Conservation (phyloP, 441 rosid genomes). For the Cnidoscolus chayamansa region DNA sequence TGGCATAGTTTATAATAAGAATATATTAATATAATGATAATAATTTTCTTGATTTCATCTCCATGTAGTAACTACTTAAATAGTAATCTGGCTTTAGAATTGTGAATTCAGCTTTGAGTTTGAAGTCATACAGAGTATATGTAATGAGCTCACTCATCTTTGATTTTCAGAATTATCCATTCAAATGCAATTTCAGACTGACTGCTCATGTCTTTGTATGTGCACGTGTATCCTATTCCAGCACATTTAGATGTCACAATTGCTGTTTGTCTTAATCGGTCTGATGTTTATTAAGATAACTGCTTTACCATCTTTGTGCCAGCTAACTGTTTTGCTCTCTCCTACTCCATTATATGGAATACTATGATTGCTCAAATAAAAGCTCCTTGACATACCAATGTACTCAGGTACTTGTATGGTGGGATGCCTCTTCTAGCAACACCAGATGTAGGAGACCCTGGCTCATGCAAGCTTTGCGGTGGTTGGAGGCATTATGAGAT, state of each 20-base stretch:
- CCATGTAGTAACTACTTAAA: not conserved
- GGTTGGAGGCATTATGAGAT: slow-evolving; percentile 64
- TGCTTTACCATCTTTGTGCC: not conserved
- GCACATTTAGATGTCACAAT: not conserved
- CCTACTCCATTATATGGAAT: not conserved
- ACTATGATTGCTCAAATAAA: not conserved
- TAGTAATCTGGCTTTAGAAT: not conserved
- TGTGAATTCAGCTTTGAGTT: not conserved
- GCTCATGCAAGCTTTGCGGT: slow-evolving; percentile 53
- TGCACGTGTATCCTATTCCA: no score
- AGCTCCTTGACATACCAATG: not conserved
- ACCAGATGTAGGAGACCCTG: slow-evolving; percentile 39
- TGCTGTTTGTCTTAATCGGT: not conserved
- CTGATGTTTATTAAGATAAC: not conserved
- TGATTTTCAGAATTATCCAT: not conserved
- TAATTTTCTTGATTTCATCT: not conserved
- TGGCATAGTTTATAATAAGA: not conserved
- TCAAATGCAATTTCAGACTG: not conserved
- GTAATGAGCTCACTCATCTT: not conserved
- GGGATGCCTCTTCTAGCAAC: slow-evolving; percentile 64
- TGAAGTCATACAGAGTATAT: not conserved
- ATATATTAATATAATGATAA: not conserved
- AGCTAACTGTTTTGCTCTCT: not conserved
- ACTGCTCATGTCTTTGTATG: not conserved
- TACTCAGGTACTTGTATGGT: slow-evolving; percentile 60